Base-by-base conservation (phyloP, 2,329 filamentous ascomycete species). In the Didymella pinodella region DNA sequence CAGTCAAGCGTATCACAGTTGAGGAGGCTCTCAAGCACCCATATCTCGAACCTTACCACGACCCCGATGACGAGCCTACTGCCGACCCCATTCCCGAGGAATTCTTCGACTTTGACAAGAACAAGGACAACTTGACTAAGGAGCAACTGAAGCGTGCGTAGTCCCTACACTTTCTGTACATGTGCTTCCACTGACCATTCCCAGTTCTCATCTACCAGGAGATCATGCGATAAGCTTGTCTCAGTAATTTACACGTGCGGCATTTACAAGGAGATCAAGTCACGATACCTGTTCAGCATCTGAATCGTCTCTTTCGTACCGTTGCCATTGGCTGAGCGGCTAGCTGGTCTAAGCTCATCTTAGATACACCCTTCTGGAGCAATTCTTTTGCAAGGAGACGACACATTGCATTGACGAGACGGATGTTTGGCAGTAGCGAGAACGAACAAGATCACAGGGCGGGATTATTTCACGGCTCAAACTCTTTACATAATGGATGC, bases 91-190 rank as follows among this genome's bases (percentile, higher is more conserved):
- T 99, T 73, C 95, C 95, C 22, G 94, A 98, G 78, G 94, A 97
- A 78, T 99, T 99, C 84, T 99, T 99, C 78, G 95, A 99, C 80
- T 99, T 99, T 79, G 95, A 99, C 81, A 97, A 97, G 86, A 96
- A 98, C 85, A 99, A 99, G 88, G 95, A 99, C 79, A 95, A 90
- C 73, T 82, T 99, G 75, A 97, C 91, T 84, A 99, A 99, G 83
- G 95, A 99, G 82, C 93, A 99, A 81, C 81, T 99, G 78, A 98
- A 98, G 85, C 86, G 95, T 89, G 76, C 74, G 82, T 76, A 20
- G 3, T 32, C 26, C 6, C n/a, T 10, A 8, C 12, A 6, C 7
- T 16, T 6, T 41, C 12, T 25, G 8, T 41, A 14, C 25, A 20
- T 22, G 5, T 16, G 38, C 14, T 32, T 20, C 25, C 28, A 49